Evolutionary conservation across 495 filamentous ascomycete genomes (phyloP).

Genomic region (Penicillium samsonianum): DNA sequence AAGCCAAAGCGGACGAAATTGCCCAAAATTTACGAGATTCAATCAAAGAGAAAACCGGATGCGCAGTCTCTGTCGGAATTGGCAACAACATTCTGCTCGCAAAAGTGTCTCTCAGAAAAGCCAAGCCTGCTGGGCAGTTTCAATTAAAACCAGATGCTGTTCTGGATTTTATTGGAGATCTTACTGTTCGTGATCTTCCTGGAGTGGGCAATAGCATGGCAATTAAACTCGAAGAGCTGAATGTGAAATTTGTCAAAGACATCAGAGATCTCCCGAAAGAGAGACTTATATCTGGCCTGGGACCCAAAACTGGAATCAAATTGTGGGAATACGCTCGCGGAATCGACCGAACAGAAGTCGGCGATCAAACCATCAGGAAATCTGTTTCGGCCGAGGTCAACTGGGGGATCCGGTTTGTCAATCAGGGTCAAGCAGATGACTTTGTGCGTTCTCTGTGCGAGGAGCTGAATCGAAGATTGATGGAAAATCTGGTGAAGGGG

Average conservation of each 20-base stretch:
- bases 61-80: slow-evolving; percentile 92
- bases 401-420: slow-evolving; percentile 95
- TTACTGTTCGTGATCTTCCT: slow-evolving; percentile 78
- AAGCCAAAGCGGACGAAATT: slow-evolving; percentile 76
- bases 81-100: slow-evolving; percentile 88
- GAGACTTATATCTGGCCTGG: slow-evolving; percentile 66
- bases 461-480: slow-evolving; percentile 76
- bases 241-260: slow-evolving; percentile 78
- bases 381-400: slow-evolving; percentile 96
- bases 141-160: slow-evolving; percentile 80
- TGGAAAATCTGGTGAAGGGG: slow-evolving; percentile 82
- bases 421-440: slow-evolving; percentile 83
- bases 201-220: slow-evolving; percentile 87
- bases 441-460: slow-evolving; percentile 81
- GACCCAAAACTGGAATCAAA: slow-evolving; percentile 90
- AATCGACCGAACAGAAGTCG: slow-evolving; percentile 84
- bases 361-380: slow-evolving; percentile 76
- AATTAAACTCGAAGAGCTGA: slow-evolving; percentile 83
- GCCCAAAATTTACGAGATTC: slow-evolving; percentile 63
- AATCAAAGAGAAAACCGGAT: slow-evolving; percentile 73
- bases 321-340: slow-evolving; percentile 90
- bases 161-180: slow-evolving; percentile 69
- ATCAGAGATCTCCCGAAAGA: slow-evolving; percentile 75
- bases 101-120: slow-evolving; percentile 85
- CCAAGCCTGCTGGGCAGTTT: slow-evolving; percentile 92